Base-by-base conservation (phyloP, 192 early-diverging fungal genomes). In the Lobosporangium transversale region DNA sequence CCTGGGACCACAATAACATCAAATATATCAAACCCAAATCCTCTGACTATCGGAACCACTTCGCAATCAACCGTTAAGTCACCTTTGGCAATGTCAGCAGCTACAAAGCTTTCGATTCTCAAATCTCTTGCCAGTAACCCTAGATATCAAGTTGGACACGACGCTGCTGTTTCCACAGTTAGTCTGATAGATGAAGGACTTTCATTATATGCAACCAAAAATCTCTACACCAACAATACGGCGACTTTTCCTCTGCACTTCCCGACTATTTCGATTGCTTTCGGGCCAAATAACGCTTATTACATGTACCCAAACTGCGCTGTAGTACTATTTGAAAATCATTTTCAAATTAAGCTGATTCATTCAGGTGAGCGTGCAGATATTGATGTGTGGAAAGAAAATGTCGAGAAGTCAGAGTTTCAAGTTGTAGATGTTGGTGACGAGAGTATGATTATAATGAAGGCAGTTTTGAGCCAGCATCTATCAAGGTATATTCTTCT, bases 371-470 rank as follows among this genome's bases (percentile, higher is more conserved):
- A 82, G 52, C 66, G 66, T 14, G 70, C 81, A 11, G 59, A 45
- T 14, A 79, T 82, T 45, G 81, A 82, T 44, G 68, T 82, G 10
- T 70, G 71, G 76, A 82, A 82, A 58, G 78, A 82, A 20, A 68
- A 48, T n/a, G 79, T 82, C 11, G 76, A 79, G 23, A 51, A 53
- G 0, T 67, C 78, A 3, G 65, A 75, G 51, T 82, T 70, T 37
- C 48, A 64, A 18, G 55, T 66, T 7, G 71, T 79, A 27, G 76
- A 79, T 58, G 49, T 59, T 14, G 67, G 56, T 8, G 70, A 78
- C 9, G 58, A 66, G 45, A 73, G 57, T 18, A 73, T 81, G 57
- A 71, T 81, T 53, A 49, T 70, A 7, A 54, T 78, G 45, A 78
- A 73, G 35, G 68, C 74, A 10, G 27, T 63, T 11, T 49, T 68